Evolutionary conservation across 768 basidiomycete genomes (phyloP).

Genomic region (Pulveroboletus sp.): DNA sequence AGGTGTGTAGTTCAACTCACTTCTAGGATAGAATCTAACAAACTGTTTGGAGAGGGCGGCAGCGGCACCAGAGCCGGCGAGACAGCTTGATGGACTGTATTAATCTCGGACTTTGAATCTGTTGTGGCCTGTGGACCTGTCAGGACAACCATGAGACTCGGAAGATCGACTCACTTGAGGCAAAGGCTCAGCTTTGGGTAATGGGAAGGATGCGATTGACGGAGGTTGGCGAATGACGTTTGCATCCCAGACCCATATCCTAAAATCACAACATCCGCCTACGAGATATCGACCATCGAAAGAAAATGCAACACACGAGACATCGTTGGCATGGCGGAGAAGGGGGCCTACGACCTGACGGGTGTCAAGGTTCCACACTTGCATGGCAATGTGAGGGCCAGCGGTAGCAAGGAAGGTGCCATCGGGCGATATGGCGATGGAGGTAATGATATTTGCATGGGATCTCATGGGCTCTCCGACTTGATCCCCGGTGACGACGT

Average conservation of each 20-base stretch:
- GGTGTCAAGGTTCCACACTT: slow-evolving; percentile 28
- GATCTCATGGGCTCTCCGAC: slow-evolving; percentile 29
- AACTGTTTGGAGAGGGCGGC: slow-evolving; percentile 18
- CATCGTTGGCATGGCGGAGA: slow-evolving; percentile 27
- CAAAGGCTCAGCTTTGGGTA: slow-evolving; percentile 5
- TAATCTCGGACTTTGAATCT: slow-evolving; percentile 3
- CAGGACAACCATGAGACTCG: neutral
- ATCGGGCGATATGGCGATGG: slow-evolving; percentile 30
- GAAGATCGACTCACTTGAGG: slow-evolving; percentile 9
- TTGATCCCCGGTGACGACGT: slow-evolving; percentile 25
- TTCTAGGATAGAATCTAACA: slow-evolving; percentile 16
- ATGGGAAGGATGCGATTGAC: slow-evolving; percentile 3
- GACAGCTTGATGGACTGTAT: neutral
- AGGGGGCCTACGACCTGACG: slow-evolving; percentile 13
- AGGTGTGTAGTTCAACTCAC: neutral
- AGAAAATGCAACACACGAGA: slow-evolving; percentile 32
- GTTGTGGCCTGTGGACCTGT: slow-evolving; percentile 10
- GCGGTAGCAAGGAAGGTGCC: slow-evolving; percentile 31
- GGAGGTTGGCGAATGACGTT: slow-evolving; percentile 13
- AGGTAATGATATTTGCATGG: slow-evolving; percentile 26
- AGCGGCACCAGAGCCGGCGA: slow-evolving; percentile 21
- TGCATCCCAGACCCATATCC: slow-evolving; percentile 29
- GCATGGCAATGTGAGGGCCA: slow-evolving; percentile 27
- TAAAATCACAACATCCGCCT: slow-evolving; percentile 27
- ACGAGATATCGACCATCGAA: slow-evolving; percentile 25